Evolutionary conservation across 805 yeast genomes (phyloP), one percentile per base, ranked within the genome.

Genomic region (Pichia pseudocactophila): DNA sequence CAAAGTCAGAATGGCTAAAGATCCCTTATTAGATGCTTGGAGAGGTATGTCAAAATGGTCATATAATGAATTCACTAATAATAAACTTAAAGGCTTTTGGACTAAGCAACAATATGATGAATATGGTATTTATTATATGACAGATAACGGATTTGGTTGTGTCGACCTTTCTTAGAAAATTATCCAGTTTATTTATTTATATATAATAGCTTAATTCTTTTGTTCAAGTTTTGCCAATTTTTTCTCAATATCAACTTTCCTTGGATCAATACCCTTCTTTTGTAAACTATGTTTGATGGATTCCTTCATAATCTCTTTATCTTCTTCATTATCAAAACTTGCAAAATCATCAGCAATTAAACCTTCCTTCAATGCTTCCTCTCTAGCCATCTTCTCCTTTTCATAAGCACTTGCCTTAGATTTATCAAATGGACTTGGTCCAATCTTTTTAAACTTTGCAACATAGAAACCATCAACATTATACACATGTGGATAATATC

Each of bases 401-500:
- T 86, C 96, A 57, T 74, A 74, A 18, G 95, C 94, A 52, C 92
- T 90, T 7, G 92, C 89, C 67, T 82, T 84, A 44, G 88, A 76
- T 42, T 77, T 78, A 64, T 85, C 95, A 55, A 82, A 84, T 37
- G 89, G 82, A 50, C 94, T 80, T 46, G 96, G 70, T 0, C 89
- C 95, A 49, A 76, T 78, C 74, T 92, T 92, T 68, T 85, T 78
- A 71, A 92, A 86, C 64, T 90, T 92, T 43, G 99, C 99, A 46
- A 92, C 98, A 63, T 69, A 92, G 74, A 92, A 92, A 19, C 99
- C 99, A 65, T 92, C 99, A 42, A 92, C 98, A 63, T 92, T 92
- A 62, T 92, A 92, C 22, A 96, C 89, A 66, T 92, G 99, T 42
- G 99, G 99, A 62, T 92, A 92, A 65, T 90, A 92, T 64, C 99